phyloP scores from a whole-genome alignment of 2,329 filamentous ascomycete species.

The Bipolaris zeicola region DNA sequence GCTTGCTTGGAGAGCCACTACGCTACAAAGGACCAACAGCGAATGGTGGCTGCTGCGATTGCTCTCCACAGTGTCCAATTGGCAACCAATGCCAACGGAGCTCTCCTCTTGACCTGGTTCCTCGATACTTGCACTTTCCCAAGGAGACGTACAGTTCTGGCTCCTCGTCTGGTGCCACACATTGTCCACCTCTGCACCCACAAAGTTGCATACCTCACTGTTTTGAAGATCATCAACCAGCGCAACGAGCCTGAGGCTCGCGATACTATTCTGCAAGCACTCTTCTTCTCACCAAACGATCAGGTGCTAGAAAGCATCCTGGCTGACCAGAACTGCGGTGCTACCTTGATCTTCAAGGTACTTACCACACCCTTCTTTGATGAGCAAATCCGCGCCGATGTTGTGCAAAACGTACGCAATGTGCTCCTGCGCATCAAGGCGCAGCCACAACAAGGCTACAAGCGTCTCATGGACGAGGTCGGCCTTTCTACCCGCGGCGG shows the following conservation, averaged over 20 bases:
- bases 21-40: conserved; percentile 91
- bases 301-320: conserved; percentile 88
- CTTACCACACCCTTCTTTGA: conserved; percentile 97
- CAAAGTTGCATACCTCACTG: conserved; percentile 96
- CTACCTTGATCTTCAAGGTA: conserved; percentile 97
- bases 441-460: conserved; percentile 93
- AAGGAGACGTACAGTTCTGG: conserved; percentile 84
- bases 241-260: conserved; percentile 91
- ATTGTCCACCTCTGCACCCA: conserved; percentile 96
- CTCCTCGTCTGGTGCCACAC: conserved; percentile 88
- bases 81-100: conserved; percentile 94
- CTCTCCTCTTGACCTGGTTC: conserved; percentile 94
- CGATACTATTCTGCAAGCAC: conserved; percentile 83
- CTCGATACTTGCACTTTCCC: conserved; percentile 97
- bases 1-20: conserved; percentile 97
- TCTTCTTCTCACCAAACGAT: conserved; percentile 91
- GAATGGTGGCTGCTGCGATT: conserved; percentile 91
- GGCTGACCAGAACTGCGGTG: conserved; percentile 87
- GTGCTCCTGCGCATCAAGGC: conserved; percentile 90
- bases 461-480: conserved; percentile 98
- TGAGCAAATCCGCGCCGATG: conserved; percentile 83
- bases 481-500: conserved; percentile 70
- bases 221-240: conserved; percentile 98
- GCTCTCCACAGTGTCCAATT: conserved; percentile 96
- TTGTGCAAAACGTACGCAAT: conserved; percentile 88